Evolutionary conservation across 345 rosid genomes (phyloP).

Genomic region (Populus davidiana): DNA sequence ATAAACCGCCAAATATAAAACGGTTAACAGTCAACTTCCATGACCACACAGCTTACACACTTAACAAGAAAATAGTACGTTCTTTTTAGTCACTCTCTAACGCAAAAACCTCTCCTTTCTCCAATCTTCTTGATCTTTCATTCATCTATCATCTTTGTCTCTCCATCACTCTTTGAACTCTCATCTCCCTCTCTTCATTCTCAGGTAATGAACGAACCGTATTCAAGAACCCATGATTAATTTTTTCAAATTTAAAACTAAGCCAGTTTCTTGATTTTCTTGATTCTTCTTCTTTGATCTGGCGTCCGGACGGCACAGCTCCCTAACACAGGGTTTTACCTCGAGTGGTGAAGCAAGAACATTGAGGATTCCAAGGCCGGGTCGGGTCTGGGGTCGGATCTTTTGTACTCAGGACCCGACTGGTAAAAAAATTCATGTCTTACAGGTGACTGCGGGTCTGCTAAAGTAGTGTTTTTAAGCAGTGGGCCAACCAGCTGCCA

Average conservation of each 20-base stretch:
- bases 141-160: conserved; percentile 35
- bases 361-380: conserved; percentile 63
- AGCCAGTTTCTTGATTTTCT: neutral
- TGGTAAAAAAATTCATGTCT: conserved; percentile 50
- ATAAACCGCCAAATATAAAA: neutral
- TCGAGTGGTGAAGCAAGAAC: conserved; percentile 59
- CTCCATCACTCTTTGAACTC: neutral
- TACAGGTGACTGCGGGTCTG: conserved; percentile 78
- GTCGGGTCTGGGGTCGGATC: conserved; percentile 83
- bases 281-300: conserved; percentile 35
- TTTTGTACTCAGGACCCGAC: conserved; percentile 48
- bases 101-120: neutral
- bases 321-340: conserved; percentile 73
- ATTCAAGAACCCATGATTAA: neutral
- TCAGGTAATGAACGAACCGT: neutral
- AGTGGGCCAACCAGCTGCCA: conserved; percentile 77
- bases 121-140: neutral
- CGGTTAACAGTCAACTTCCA: neutral
- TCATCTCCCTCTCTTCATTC: neutral
- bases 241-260: neutral
- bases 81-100: conserved; percentile 11
- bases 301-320: conserved; percentile 67
- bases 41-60: neutral
- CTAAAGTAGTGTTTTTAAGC: conserved; percentile 61
- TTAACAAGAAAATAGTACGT: conserved; percentile 33